A percentile compares a stretch with the other conserved stretches of the same genome.
Evolutionary conservation across 2,329 filamentous ascomycete species (phyloP).

Genomic region (Samsoniella hepiali): DNA sequence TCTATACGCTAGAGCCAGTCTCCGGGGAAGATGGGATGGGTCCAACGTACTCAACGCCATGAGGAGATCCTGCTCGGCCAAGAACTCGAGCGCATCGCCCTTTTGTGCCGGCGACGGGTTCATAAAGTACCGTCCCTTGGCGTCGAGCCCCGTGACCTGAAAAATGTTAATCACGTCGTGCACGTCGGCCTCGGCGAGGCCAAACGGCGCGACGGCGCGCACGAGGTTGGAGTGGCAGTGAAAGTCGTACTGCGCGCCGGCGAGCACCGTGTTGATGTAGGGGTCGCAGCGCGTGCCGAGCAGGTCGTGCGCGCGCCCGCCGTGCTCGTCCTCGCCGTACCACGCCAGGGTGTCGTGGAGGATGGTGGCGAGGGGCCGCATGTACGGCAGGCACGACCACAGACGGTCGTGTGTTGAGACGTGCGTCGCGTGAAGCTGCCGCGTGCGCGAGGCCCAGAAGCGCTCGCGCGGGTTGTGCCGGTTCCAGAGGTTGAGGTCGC

Average conservation of each 20-base stretch:
- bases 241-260: slow-evolving; percentile 69
- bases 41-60: slow-evolving; percentile 49
- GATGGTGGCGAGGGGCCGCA: slow-evolving; percentile 36
- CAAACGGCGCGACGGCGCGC: slow-evolving; percentile 66
- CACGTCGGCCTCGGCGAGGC: slow-evolving; percentile 68
- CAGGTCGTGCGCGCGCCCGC: slow-evolving; percentile 71
- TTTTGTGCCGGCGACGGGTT: slow-evolving; percentile 54
- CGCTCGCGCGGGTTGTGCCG: slow-evolving; percentile 71
- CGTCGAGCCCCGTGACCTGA: slow-evolving; percentile 76
- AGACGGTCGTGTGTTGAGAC: slow-evolving; percentile 68
- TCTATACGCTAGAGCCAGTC: too few species aligned
- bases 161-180: slow-evolving; percentile 87
- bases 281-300: slow-evolving; percentile 81
- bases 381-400: slow-evolving; percentile 74
- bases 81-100: slow-evolving; percentile 68
- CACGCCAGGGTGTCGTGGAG: slow-evolving; percentile 22
- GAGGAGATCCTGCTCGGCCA: slow-evolving; percentile 74
- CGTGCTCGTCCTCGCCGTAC: slow-evolving; percentile 60
- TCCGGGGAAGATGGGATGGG: neutral
- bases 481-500: slow-evolving; percentile 82
- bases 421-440: slow-evolving; percentile 75
- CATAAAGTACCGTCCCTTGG: slow-evolving; percentile 74
- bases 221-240: slow-evolving; percentile 83
- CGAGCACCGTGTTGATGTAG: slow-evolving; percentile 74
- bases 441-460: slow-evolving; percentile 78